Evolutionary conservation across 164 flowering plant species (phyloP), one percentile per base, ranked within the genome.

Genomic region (Vitis rupestris): DNA sequence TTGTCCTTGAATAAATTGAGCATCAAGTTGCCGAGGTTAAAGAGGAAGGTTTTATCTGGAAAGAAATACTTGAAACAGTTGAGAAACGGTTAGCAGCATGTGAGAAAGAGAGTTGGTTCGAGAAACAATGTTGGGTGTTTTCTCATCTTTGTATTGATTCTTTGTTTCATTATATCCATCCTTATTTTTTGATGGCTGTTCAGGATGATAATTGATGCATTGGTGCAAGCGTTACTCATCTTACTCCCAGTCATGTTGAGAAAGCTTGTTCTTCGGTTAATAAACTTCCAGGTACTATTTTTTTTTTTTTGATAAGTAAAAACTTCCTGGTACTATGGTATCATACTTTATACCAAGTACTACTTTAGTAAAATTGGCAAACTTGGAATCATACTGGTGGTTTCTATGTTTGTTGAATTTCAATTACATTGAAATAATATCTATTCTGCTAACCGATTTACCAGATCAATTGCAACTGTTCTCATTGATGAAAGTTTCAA

Each of bases 141-240:
- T 56, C 5, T 67, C 59, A 49, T 70, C 15, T 64, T 70, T 67
- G 63, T 12, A 1, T 53, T 48, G 11, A 15, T 15, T 8, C 30
- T 64, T 55, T 52, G 2, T 10, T 63, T 50, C 44, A 7, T 16
- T 13, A 10, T 59, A 19, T 6, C 4, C 5, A 9, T 50, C 27
- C 16, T 61, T 59, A 71, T 23, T 16, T 52, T 67, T 44, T 9
- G n/a, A 5, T 78, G 62, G 53, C 66, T 59, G 4, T 55, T 51
- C 72, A 89, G 91, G 93, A 89, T 82, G 88, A 86, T 10, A 87
- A 89, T 59, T 74, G 93, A 50, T 89, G 86, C 64, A 87, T 86
- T 81, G 88, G 87, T 67, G 91, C 91, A 62, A 79, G 84, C 80
- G 90, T 91, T 66, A 83, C 90, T 50, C 91, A 85, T 74, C 86